Evolutionary conservation across 495 filamentous ascomycete genomes (phyloP).

Genomic region (Penicillium angulare): DNA sequence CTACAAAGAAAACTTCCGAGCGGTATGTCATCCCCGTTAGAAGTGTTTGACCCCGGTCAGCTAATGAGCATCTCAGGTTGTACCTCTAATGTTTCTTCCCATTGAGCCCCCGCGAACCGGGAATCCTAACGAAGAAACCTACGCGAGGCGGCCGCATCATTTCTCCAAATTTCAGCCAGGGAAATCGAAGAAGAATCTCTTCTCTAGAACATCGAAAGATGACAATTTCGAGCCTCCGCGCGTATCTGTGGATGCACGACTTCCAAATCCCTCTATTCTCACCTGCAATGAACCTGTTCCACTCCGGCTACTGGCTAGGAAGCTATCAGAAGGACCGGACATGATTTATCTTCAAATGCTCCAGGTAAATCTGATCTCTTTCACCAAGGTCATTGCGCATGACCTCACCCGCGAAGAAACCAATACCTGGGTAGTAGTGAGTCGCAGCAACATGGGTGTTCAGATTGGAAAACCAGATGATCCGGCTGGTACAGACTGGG

Average conservation of each 20-base stretch:
- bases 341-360: conserved; percentile 72
- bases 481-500: conserved; percentile 60
- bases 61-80: conserved; percentile 37
- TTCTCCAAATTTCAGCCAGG: conserved; percentile 53
- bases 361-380: conserved; percentile 76
- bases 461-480: conserved; percentile 58
- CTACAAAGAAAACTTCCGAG: conserved; percentile 81
- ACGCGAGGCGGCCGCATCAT: conserved; percentile 74
- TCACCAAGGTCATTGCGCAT: conserved; percentile 74
- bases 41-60: not conserved
- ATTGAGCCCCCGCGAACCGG: conserved; percentile 82
- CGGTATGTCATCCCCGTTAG: conserved; percentile 36
- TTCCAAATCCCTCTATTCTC: conserved; percentile 85
- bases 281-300: conserved; percentile 86
- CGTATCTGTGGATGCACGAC: conserved; percentile 70
- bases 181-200: conserved; percentile 53
- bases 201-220: conserved; percentile 41
- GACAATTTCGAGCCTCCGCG: conserved; percentile 38
- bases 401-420: conserved; percentile 63
- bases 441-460: conserved; percentile 64
- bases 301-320: conserved; percentile 73
- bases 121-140: conserved; percentile 71
- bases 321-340: conserved; percentile 60
- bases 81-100: conserved; percentile 78
- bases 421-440: conserved; percentile 66